phyloP scores from a whole-genome alignment of 2,329 filamentous ascomycete genomes.

The Cladorrhinum sp. region DNA sequence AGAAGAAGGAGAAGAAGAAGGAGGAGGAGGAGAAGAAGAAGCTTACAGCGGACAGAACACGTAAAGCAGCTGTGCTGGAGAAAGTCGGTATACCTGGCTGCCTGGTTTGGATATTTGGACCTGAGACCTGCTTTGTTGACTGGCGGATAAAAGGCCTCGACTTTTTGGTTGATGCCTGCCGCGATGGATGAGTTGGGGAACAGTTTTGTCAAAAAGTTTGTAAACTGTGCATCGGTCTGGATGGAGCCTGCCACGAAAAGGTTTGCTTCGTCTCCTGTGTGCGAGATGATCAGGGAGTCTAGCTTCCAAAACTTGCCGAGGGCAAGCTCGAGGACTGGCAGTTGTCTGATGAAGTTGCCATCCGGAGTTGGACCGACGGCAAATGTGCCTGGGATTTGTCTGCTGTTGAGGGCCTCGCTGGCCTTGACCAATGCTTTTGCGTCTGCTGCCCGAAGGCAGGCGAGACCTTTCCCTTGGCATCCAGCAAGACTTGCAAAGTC shows the following conservation, averaged over 20 bases:
- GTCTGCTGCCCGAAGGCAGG: slow-evolving; percentile 31
- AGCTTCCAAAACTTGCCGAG: slow-evolving; percentile 31
- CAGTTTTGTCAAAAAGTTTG: slow-evolving; percentile 30
- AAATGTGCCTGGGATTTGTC: slow-evolving; percentile 30
- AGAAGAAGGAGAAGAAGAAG: not conserved
- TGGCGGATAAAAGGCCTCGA: slow-evolving; percentile 33
- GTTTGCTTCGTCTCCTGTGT: slow-evolving; percentile 31
- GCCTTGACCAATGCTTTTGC: slow-evolving; percentile 27
- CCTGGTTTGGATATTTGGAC: slow-evolving; percentile 29
- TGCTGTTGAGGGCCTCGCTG: slow-evolving; percentile 30
- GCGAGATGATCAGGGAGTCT: slow-evolving; percentile 32
- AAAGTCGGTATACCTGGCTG: slow-evolving; percentile 31
- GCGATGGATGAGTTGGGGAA: slow-evolving; percentile 35
- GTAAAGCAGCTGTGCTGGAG: slow-evolving; percentile 37
- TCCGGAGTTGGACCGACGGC: slow-evolving; percentile 34
- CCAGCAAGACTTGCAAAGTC: slow-evolving; percentile 34
- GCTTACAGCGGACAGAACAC: slow-evolving; percentile 35
- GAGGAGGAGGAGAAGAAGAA: not conserved
- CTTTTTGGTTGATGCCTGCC: slow-evolving; percentile 28
- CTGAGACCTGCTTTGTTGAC: slow-evolving; percentile 7
- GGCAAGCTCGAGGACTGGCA: slow-evolving; percentile 32
- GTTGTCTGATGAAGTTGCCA: slow-evolving; percentile 33
- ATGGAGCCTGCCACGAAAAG: slow-evolving; percentile 32
- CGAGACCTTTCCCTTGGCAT: slow-evolving; percentile 29
- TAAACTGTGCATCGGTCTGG: slow-evolving; percentile 34